Base-by-base conservation (phyloP, 78 protist genomes). In the Cyanophora paradoxa region DNA sequence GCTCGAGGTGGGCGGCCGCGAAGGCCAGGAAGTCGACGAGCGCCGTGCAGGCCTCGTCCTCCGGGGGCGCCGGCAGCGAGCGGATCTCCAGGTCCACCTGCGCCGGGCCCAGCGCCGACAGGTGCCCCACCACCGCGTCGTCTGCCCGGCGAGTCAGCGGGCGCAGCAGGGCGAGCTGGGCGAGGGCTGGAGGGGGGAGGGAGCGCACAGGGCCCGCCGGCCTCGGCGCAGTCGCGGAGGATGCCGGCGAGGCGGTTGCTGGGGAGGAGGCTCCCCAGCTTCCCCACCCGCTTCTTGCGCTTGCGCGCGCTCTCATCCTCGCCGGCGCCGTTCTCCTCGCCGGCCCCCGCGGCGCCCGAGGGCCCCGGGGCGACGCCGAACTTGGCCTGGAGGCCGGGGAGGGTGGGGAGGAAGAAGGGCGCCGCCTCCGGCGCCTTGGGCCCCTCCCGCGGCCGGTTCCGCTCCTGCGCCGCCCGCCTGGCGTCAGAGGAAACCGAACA, bases 361-460 rank as follows among this genome's bases (percentile, higher is more conserved):
- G 44, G n/a, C n/a, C n/a, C n/a, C n/a, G n/a, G n/a, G n/a, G n/a
- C n/a, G n/a, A n/a, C n/a, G n/a, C n/a, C 57, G 57, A 65, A 65
- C 57, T 52, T 79, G 48, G 84, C 81, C 24, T 79, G 54, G n/a
- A 78, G 61, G 42, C 84, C 84, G 33, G 65, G 56, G 41, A 69
- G 63, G 11, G 83, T 74, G 16, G 84, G 57, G 16, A 78, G 74
- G 57, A 84, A 78, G 82, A 84, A 84, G 48, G 83, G 83, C 40
- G 88, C 84, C 79, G 65, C 74, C n/a, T 52, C 52, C 62, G 83
- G 84, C 64, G 80, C 74, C 37, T 20, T 68, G 19, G 42, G 52
- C 37, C 65, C 58, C 41, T 39, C 52, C 42, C 28, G 39, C 57
- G 88, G 85, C 62, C 58, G 72, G 61, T 84, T 84, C 41, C 88